Base-by-base conservation (phyloP, 2,329 filamentous ascomycete genomes). In the Aspergillus amoenus region DNA sequence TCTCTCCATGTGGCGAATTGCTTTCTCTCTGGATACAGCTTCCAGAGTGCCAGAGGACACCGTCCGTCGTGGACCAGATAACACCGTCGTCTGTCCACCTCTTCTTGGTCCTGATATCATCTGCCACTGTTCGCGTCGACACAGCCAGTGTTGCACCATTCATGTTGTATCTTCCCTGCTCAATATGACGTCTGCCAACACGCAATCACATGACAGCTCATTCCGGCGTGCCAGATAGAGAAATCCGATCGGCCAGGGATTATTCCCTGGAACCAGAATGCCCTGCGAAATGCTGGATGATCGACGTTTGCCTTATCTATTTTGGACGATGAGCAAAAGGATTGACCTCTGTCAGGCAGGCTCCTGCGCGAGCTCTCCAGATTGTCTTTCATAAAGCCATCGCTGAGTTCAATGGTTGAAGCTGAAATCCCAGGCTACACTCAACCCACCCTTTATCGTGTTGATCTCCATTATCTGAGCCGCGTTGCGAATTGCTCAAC, bases 1-100 rank as follows among this genome's bases (percentile, higher is more conserved):
- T 18, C 30, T 22, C n/a, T 45, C 21, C 50, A 45, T 40, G 41
- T 53, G 50, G 50, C 50, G 30, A 52, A 48, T n/a, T 24, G 9
- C 17, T 30, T 32, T 18, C 12, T 48, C 17, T 21, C 32, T 39
- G 32, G n/a, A 22, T 11, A 30, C 9, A 8, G 24, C 7, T 7
- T 9, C 7, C 24, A 27, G 24, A 27, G 24, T 27, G 21, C 21
- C 21, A 24, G 24, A 24, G 24, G 24, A 24, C 24, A 21, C 24
- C 5, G 22, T 24, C 22, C 18, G 18, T 21, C 18, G 18, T 21
- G 18, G 22, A 30, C 27, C 27, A 30, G 9, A 30, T 8, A 30
- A 30, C 27, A 30, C 8, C 27, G 3, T 30, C 3, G 8, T 30
- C 8, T 30, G 15, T 22, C 12, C 42, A 40, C 40, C n/a, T n/a